phyloP scores from a whole-genome alignment of 768 basidiomycete species.

The Lyophyllum shimeji region DNA sequence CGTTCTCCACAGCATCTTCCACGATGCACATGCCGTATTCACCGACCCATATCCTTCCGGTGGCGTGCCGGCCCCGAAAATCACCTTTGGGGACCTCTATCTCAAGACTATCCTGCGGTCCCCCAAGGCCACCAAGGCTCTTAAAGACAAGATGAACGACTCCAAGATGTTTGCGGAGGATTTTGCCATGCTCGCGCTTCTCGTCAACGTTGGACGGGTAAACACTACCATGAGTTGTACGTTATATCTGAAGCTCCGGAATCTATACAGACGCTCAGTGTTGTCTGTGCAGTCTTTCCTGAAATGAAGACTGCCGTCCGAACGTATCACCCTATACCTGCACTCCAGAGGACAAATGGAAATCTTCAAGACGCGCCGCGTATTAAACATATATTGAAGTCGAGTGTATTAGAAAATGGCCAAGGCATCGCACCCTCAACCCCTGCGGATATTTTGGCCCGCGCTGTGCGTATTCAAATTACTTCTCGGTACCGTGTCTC shows the following conservation, averaged over 20 bases:
- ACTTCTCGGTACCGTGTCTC: background rate
- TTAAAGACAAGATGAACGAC: slow-evolving; percentile 72
- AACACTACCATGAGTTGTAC: slow-evolving; percentile 84
- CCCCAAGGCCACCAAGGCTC: slow-evolving; percentile 64
- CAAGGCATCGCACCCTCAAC: slow-evolving; percentile 48
- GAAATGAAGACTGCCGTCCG: slow-evolving; percentile 78
- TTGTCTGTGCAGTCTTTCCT: slow-evolving; percentile 56
- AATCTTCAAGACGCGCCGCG: slow-evolving; percentile 79
- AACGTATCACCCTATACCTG: slow-evolving; percentile 77
- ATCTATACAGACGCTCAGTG: background rate
- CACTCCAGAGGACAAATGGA: slow-evolving; percentile 64
- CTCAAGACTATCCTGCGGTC: slow-evolving; percentile 52
- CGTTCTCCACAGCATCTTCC: slow-evolving; percentile 76
- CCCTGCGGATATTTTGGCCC: slow-evolving; percentile 55
- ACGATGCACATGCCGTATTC: slow-evolving; percentile 58
- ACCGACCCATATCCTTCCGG: slow-evolving; percentile 39
- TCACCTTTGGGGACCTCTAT: slow-evolving; percentile 66
- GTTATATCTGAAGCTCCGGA: slow-evolving; percentile 23
- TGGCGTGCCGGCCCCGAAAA: slow-evolving; percentile 25
- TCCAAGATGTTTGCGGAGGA: slow-evolving; percentile 58
- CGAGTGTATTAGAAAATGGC: slow-evolving; percentile 47
- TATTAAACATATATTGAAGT: slow-evolving; percentile 74
- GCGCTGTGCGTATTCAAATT: slow-evolving; percentile 41
- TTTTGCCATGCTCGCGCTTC: slow-evolving; percentile 71
- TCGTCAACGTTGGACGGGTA: slow-evolving; percentile 78